These are phyloP conservation scores for Medicago lupulina DNA, from an alignment of 306 rosid species.

Conservation along the genomic window DNA sequence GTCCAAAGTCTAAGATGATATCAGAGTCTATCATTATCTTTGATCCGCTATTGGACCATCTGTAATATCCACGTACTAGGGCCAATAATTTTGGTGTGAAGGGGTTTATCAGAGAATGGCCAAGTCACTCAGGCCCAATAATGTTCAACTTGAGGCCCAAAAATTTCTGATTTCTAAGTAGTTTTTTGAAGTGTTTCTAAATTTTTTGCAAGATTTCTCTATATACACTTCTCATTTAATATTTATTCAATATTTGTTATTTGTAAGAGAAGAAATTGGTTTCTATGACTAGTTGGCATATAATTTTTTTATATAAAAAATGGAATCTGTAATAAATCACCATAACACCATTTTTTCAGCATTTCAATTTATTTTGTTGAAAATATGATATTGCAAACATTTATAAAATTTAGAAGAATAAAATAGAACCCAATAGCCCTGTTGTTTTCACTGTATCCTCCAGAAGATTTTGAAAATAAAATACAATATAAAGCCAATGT, in stretches of 20 bases:
- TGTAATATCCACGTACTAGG: background rate
- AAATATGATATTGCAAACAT: conserved; percentile 3
- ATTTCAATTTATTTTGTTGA: background rate
- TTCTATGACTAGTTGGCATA: background rate
- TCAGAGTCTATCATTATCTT: background rate
- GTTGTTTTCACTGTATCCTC: background rate
- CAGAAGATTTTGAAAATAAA: background rate
- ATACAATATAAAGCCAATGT: background rate
- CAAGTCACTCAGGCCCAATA: background rate
- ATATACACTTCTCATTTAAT: conserved; percentile 7
- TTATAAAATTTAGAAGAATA: background rate
- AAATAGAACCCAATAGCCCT: background rate
- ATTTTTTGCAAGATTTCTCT: conserved; percentile 1
- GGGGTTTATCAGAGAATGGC: background rate
- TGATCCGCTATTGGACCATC: background rate
- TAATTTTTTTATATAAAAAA: background rate
- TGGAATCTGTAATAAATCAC: background rate
- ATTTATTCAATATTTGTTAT: background rate
- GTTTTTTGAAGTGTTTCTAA: background rate
- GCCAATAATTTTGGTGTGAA: background rate
- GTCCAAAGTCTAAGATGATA: background rate
- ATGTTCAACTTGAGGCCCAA: too few species aligned
- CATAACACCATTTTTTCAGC: conserved; percentile 11
- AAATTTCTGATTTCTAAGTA: conserved; percentile 10
- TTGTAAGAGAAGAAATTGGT: background rate